Conservation (phyloP, 306 rosid genomes). For the Vigna angularis region DNA sequence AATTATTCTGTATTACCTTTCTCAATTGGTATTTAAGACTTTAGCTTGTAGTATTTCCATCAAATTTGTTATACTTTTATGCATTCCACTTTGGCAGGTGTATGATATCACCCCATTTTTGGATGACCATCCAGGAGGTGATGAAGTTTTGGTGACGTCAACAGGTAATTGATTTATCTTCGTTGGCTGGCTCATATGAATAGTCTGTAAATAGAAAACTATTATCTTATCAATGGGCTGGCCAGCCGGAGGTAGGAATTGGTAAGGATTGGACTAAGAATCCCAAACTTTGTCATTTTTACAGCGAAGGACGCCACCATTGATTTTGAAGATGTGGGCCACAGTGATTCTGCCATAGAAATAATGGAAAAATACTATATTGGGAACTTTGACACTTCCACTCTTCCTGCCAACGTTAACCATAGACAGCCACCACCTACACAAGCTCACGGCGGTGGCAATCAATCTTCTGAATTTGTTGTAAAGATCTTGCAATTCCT, state of each 20-base stretch:
- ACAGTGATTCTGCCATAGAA: constrained; percentile 67
- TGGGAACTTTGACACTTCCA: constrained; percentile 65
- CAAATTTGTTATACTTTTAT: background rate
- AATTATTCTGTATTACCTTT: background rate
- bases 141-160: constrained; percentile 68
- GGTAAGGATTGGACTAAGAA: background rate
- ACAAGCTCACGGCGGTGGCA: constrained; percentile 8
- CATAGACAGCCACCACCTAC: constrained; percentile 42
- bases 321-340: constrained; percentile 85
- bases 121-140: constrained; percentile 95
- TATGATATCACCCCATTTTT: constrained; percentile 76
- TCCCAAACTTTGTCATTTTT: constrained; percentile 2
- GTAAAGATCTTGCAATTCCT: constrained; percentile 56
- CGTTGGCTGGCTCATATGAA: constrained; percentile 8
- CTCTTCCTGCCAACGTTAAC: constrained; percentile 52
- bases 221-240: too few species aligned
- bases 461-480: constrained; percentile 49
- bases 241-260: background rate
- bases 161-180: constrained; percentile 55
- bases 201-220: background rate
- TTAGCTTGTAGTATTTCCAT: background rate
- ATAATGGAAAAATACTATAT: constrained; percentile 64
- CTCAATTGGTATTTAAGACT: background rate
- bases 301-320: constrained; percentile 78
- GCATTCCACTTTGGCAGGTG: constrained; percentile 52